These are phyloP conservation scores for Termitomyces sp. DNA, from an alignment of 768 basidiomycete genomes.

Conservation along the genomic window DNA sequence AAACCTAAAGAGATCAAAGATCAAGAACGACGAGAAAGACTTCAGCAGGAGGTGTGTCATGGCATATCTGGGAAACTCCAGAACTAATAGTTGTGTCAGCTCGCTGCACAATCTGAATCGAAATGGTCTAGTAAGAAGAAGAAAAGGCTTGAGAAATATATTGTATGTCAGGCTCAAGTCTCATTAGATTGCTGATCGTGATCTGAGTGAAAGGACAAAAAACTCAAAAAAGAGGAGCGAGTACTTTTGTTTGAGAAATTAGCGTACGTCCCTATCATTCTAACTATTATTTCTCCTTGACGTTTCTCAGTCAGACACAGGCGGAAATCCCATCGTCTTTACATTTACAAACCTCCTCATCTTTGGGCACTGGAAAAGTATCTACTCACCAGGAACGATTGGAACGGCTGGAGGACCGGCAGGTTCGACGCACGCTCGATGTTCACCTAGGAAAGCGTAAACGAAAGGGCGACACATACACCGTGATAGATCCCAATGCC, in stretches of 20 bases:
- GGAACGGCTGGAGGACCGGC: slow-evolving; percentile 55
- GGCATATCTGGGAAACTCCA: neutral
- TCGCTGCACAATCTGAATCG: slow-evolving; percentile 49
- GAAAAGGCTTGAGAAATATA: slow-evolving; percentile 88
- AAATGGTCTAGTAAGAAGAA: slow-evolving; percentile 83
- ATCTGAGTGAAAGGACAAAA: slow-evolving; percentile 66
- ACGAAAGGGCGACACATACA: slow-evolving; percentile 33
- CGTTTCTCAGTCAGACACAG: slow-evolving; percentile 62
- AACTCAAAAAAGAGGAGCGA: slow-evolving; percentile 87
- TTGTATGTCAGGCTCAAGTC: slow-evolving; percentile 46
- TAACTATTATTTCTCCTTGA: slow-evolving; percentile 16
- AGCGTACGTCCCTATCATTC: slow-evolving; percentile 44
- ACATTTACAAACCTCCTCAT: slow-evolving; percentile 72
- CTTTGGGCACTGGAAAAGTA: slow-evolving; percentile 70
- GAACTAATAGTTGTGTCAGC: slow-evolving; percentile 21
- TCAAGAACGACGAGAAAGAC: slow-evolving; percentile 48
- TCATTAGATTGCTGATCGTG: neutral
- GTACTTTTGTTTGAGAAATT: slow-evolving; percentile 72
- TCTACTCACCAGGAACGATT: slow-evolving; percentile 54
- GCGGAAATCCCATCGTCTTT: slow-evolving; percentile 53
- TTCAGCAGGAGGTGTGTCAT: slow-evolving; percentile 52
- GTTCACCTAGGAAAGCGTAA: slow-evolving; percentile 45
- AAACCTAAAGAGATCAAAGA: slow-evolving; percentile 62
- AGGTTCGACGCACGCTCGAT: slow-evolving; percentile 46
- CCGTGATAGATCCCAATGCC: slow-evolving; percentile 28